Evolutionary conservation across 139 green algal species (phyloP), one percentile per base, ranked within the genome.

Genomic region (Closterium sp.): DNA sequence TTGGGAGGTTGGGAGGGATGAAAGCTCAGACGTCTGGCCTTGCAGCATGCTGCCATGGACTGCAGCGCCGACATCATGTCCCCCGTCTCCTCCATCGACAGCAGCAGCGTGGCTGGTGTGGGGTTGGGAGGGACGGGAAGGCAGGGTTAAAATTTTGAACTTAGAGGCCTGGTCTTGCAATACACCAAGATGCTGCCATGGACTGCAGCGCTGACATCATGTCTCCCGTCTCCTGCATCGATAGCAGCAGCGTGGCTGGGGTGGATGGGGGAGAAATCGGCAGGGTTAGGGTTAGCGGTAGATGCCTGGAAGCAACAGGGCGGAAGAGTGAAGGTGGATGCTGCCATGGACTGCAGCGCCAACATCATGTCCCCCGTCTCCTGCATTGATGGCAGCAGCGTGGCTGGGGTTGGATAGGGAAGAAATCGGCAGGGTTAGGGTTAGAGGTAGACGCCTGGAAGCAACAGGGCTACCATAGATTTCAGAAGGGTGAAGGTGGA

Each of bases 21-120:
- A 6, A 11, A 9, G 4, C 2, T 38, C 4, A 38, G 32, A 38
- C 32, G 32, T 4, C 32, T 38, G 32, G 32, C 32, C 32, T 38
- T 9, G 45, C 45, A 70, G 5, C 45, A 70, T 22, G 45, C 45
- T 2, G 32, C 32, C 32, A 38, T 38, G 32, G 79, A 85, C 62
- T 94, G 92, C 27, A 94, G 89, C 27, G 94, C 28, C 4, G 89
- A 86, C 84, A 94, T 87, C 30, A 28, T 30, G 87, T 94, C 92
- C 22, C 92, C 92, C 27, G 89, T 31, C 24, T 94, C 92, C 17
- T 85, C n/a, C 24, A 31, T 93, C 0, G 21, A 91, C 0, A 91
- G 38, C 2, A 88, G 24, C 45, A 34, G 4, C 10, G 79, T 30
- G 17, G 92, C 92, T 94, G 86, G 50, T 0, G 24, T 9, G 50